phyloP scores from a whole-genome alignment of 306 rosid species.

The Casuarina glauca region DNA sequence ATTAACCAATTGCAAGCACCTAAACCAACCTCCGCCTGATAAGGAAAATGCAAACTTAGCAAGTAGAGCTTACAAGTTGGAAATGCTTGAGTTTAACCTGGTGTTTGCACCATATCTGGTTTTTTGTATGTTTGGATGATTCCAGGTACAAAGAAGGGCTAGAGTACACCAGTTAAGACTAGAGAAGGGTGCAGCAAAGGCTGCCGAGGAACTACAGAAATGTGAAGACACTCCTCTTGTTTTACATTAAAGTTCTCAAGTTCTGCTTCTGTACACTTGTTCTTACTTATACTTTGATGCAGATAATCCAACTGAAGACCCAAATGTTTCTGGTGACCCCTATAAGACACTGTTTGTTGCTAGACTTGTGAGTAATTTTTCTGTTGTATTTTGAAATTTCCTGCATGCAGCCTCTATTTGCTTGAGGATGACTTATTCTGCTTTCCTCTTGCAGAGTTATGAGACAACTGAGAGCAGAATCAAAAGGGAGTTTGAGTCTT shows the following conservation, averaged over 20 bases:
- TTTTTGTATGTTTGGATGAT: constrained; percentile 29
- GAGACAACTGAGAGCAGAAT: constrained; percentile 96
- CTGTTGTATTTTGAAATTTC: constrained; percentile 2
- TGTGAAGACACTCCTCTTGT: constrained; percentile 43
- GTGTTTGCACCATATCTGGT: not conserved
- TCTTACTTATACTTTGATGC: constrained; percentile 33
- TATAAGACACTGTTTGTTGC: constrained; percentile 95
- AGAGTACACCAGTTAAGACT: constrained; percentile 79
- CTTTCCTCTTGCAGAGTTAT: constrained; percentile 69
- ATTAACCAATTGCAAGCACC: not conserved
- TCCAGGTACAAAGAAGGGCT: constrained; percentile 73
- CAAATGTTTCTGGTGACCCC: constrained; percentile 89
- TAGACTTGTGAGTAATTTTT: constrained; percentile 66
- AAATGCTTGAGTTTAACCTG: not conserved
- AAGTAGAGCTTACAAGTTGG: constrained; percentile 1
- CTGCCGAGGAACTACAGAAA: constrained; percentile 89
- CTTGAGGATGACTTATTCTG: constrained; percentile 11
- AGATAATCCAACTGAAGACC: constrained; percentile 85
- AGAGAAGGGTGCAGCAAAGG: constrained; percentile 91
- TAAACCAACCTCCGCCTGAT: too few species aligned
- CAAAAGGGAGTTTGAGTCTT: constrained; percentile 97
- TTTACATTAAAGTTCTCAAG: constrained; percentile 4
- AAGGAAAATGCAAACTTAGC: not conserved
- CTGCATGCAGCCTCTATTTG: constrained; percentile 7
- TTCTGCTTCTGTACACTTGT: constrained; percentile 2